A percentile compares a stretch with the other conserved stretches of the same genome.
Conservation (phyloP, 306 rosid genomes). For the Cucumis melo region DNA sequence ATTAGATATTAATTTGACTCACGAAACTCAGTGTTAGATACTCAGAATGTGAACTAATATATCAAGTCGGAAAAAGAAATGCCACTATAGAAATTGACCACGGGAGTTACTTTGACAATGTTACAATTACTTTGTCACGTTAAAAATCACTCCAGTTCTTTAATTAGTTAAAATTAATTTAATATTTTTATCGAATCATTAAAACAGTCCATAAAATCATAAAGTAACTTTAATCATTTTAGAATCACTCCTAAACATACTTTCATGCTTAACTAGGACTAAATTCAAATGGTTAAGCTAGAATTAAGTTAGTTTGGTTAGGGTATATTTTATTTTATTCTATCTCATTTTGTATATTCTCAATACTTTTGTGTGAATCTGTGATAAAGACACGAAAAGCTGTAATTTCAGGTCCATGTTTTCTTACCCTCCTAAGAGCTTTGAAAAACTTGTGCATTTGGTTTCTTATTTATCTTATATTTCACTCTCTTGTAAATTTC, state of each 20-base stretch:
- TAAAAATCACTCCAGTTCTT: no score
- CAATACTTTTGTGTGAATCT: background rate
- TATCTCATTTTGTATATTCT: background rate
- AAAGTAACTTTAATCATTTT: no score
- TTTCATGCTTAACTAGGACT: background rate
- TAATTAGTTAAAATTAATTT: no score
- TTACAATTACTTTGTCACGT: no score
- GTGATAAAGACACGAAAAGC: background rate
- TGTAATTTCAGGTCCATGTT: background rate
- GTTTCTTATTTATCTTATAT: background rate
- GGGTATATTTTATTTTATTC: no score
- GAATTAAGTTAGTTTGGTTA: background rate
- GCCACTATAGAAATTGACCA: background rate
- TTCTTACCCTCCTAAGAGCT: background rate
- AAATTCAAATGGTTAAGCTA: background rate
- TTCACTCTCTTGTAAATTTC: slow-evolving; percentile 6
- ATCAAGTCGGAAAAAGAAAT: background rate
- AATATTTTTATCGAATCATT: no score
- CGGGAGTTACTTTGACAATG: no score
- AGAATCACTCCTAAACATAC: background rate
- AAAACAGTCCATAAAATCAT: no score
- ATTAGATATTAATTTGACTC: background rate
- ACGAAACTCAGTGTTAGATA: no score
- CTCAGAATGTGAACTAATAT: background rate
- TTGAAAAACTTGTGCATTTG: background rate